Base-by-base conservation (phyloP, 495 filamentous ascomycete genomes). In the Penicillium cataractarum region DNA sequence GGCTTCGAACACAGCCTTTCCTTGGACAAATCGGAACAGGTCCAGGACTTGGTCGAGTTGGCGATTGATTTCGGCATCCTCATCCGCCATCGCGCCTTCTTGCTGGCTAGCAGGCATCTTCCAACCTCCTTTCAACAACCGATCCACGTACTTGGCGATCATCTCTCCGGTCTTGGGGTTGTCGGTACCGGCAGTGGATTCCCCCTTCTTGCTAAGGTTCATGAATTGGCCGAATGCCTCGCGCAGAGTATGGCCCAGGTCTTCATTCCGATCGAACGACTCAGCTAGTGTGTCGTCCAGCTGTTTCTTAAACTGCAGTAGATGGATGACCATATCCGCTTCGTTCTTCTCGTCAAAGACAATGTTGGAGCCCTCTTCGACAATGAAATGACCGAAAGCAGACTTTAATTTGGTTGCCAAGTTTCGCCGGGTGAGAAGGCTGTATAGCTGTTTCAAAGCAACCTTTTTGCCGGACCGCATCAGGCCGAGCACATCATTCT, bases 81-180 rank as follows among this genome's bases (percentile, higher is more conserved):
- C 93, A 64, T 97, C 94, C 33, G 86, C 91, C 64, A 85, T 83
- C 62, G 83, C 77, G 29, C 81, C 78, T 42, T 84, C 80, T 17
- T 80, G 78, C 40, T 69, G 72, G 39, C 63, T 64, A 3, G 73
- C 61, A 13, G 96, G 85, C 13, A 91, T 85, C 74, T 92, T 97
- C 54, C 91, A 83, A 8, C 95, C 96, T 32, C 91, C 89, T 58
- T 92, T 88, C 15, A 99, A 86, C 9, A 99, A 81, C 73, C 88
- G 80, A 76, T 99, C 93, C 60, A 99, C 92, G 65, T 97, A 92
- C 76, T 97, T 98, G 15, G 95, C 95, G 60, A 98, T 96, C 93
- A 97, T 96, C 77, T 99, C 95, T 32, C 93, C 95, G 8, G 96
- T 91, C 79, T 96, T 97, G 9, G 92, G 90, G 58, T 96, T 96